Base-by-base conservation (phyloP, 345 rosid genomes). In the Linum tenue region DNA sequence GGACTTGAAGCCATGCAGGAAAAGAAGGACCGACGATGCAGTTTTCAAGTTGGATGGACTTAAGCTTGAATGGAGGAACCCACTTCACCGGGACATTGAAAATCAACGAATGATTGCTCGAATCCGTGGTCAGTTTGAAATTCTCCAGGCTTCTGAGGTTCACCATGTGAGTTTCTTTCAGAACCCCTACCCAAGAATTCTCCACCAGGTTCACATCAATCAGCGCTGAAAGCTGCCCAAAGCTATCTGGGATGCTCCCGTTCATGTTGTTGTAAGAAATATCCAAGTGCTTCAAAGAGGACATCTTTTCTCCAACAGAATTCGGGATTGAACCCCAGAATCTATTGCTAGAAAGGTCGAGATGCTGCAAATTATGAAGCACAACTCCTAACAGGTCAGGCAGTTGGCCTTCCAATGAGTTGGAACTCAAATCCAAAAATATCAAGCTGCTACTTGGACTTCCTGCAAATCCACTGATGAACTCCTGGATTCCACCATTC, bases 51-150 rank as follows among this genome's bases (percentile, higher is more conserved):
- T 74, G 39, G 2, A 74, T 56, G 68, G 5, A 69, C 11, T 0
- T 58, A 17, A 74, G 78, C 16, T 74, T 70, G 55, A 74, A 74
- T 58, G 74, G 68, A 35, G 78, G 78, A 55, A 70, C 40, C 74
- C 74, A 74, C 5, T 63, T 22, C 8, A 71, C 15, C 41, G 57
- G 63, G 12, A 38, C 17, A 39, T 58, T 63, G 37, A 66, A 65
- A 55, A 61, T 39, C 63, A 66, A 71, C 36, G 75, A 38, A 6
- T 60, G 31, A 15, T 43, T 37, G 0, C 3, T 5, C 2, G 37
- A 5, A 1, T 2, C 17, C 40, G 65, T 38, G 2, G 16, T 3
- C 31, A 67, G 42, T 1, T 7, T 16, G 37, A 73, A 9, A 7
- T 56, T 42, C 55, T 75, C 41, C 1, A 75, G 43, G 61, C 63